Evolutionary conservation across 768 basidiomycete species (phyloP), one percentile per base, ranked within the genome.

Genomic region (Termitomyces sp.): DNA sequence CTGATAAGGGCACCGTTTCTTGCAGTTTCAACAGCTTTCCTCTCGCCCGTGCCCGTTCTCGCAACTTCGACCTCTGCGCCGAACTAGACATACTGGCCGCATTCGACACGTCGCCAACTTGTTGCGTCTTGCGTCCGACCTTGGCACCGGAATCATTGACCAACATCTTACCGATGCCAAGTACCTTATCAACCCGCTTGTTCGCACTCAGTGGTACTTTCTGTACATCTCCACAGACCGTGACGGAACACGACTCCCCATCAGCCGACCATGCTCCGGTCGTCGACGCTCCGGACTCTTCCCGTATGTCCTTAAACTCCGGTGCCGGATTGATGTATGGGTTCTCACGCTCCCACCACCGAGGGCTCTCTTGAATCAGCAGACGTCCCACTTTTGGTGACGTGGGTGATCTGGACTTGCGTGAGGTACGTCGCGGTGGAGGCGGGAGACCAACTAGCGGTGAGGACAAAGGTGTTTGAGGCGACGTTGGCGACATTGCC

Each of bases 401-500:
- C 19, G 57, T 58, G 10, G 66, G 63, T 43, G 65, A 56, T 41
- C 49, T 63, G n/a, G 64, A 62, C 31, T 58, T 57, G 41, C 56
- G 44, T 6, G 50, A 53, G 60, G 57, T 51, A 57, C 66, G 53
- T 60, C 74, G 63, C 28, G 80, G 52, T 64, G 67, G 53, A 70
- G 84, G 73, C 81, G 92, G 73, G 78, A 89, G 63, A 79, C 78
- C 56, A 78, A 79, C 80, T 80, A 70, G 54, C 30, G 63, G 54
- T 8, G 56, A 35, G 9, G 57, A 47, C 23, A 46, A 35, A 11
- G 54, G 50, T 54, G 33, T 12, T 5, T 54, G 50, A 37, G 54
- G 51, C 26, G 61, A 46, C 38, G 46, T 52, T 15, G 53, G 37
- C 44, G 41, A 48, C 49, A 51, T n/a, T 23, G 53, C 45, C 40